Base-by-base conservation (phyloP, 345 rosid species). In the Citrus glauca region DNA sequence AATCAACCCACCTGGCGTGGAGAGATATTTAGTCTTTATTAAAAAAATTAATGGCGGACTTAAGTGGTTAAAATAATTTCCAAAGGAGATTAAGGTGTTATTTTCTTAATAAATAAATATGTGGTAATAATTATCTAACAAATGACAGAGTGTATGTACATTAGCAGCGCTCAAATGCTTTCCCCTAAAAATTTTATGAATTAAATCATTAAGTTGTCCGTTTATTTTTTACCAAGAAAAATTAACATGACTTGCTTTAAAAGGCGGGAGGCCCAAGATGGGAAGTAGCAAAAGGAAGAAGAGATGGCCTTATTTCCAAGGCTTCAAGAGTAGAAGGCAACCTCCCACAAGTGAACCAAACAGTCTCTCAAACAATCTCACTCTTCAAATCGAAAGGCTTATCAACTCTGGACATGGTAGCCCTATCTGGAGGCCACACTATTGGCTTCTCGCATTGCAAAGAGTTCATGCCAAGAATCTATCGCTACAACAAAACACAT, bases 371-470 rank as follows among this genome's bases (percentile, higher is more conserved):
- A 27, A 17, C 77, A 8, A 28, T 79, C 24, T 61, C 73, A 6
- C 76, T 77, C 48, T 77, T 76, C 75, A 53, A 20, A 4, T 71
- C 82, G 59, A 82, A 66, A 74, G 80, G 76, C 16, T 30, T 79
- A 33, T 48, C 71, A 7, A 42, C 30, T n/a, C 30, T 35, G 5
- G 80, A 76, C 64, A 61, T 76, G 82, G 75, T 82, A 3, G 78
- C 82, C 40, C 53, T 72, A 48, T 66, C 78, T 16, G 78, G 77
- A 17, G 80, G 65, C 25, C 82, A 82, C 74, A 75, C 75, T 19
- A 79, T 78, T 0, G 85, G 80, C 48, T 66, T 72, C 25, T 66
- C 78, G 0, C 80, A 76, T 8, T 79, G 78, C 40, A 72, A 38
- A n/a, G 71, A 72, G 33, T 82, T 79, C 80, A 66, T 71, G 61